Evolutionary conservation across 805 yeast genomes (phyloP).

Genomic region (Crinitomyces ghanaensis): DNA sequence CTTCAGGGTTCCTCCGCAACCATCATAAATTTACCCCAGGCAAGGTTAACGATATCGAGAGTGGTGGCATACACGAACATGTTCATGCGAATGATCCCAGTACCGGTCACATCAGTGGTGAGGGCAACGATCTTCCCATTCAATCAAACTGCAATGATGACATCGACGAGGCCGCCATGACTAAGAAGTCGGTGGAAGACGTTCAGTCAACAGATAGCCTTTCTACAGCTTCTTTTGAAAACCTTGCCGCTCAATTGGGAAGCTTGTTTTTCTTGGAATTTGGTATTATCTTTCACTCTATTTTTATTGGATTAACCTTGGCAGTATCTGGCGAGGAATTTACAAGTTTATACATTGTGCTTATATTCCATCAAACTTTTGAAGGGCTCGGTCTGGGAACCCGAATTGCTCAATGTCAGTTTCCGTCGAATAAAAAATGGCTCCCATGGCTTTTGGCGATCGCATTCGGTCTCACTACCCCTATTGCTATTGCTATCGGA

Average conservation of each 20-base stretch:
- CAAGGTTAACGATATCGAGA: too few species aligned
- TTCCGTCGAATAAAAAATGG: conserved; percentile 37
- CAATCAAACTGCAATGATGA: neutral
- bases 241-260: conserved; percentile 29
- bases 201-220: too few species aligned
- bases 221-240: too few species aligned
- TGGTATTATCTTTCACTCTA: conserved; percentile 74
- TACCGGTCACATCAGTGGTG: neutral
- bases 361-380: conserved; percentile 51
- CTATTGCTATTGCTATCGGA: conserved; percentile 69
- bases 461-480: conserved; percentile 51
- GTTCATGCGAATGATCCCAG: too few species aligned
- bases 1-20: conserved; percentile 10
- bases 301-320: conserved; percentile 66
- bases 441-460: conserved; percentile 42
- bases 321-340: conserved; percentile 74
- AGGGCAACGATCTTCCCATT: neutral
- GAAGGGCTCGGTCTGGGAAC: conserved; percentile 83
- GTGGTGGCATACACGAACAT: too few species aligned
- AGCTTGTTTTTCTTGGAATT: conserved; percentile 57
- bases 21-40: too few species aligned
- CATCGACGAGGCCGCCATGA: neutral
- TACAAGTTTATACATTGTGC: conserved; percentile 51
- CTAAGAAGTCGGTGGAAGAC: too few species aligned
- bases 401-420: conserved; percentile 52